These are phyloP conservation scores for Mallotus repandus DNA, from an alignment of 441 rosid species.

Conservation along the genomic window DNA sequence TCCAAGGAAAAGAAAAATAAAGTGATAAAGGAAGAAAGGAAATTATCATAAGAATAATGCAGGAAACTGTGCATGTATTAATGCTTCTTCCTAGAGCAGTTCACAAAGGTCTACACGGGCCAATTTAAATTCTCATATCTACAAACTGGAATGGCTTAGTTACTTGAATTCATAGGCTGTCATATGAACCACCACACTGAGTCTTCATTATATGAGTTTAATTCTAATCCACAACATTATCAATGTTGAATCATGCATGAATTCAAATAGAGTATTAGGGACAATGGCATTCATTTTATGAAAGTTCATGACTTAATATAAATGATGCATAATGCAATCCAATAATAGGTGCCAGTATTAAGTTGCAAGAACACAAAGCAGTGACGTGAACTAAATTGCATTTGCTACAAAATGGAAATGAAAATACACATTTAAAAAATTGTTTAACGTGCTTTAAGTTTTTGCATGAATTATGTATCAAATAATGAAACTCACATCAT, in stretches of 20 bases:
- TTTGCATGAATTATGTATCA: not conserved
- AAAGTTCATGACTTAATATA: not conserved
- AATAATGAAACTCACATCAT: slow-evolving; percentile 30
- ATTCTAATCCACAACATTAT: not conserved
- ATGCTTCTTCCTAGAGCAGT: slow-evolving; percentile 1
- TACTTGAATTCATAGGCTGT: not conserved
- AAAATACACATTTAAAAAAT: not conserved
- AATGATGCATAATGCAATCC: not conserved
- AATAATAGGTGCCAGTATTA: not conserved
- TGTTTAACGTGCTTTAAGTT: not conserved
- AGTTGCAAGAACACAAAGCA: not conserved
- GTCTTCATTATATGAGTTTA: not conserved
- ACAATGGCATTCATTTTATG: not conserved
- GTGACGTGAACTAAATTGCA: not conserved
- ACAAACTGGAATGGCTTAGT: not conserved
- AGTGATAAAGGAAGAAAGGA: not conserved
- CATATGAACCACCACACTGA: not conserved
- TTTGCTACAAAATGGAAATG: not conserved
- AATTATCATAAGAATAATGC: not conserved
- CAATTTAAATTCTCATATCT: not conserved
- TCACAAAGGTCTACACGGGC: not conserved
- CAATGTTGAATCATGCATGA: not conserved
- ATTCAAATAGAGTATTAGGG: not conserved
- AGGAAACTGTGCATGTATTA: not conserved
- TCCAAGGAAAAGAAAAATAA: not conserved